Conservation (phyloP, 345 rosid genomes). For the Salix koriyanagi region DNA sequence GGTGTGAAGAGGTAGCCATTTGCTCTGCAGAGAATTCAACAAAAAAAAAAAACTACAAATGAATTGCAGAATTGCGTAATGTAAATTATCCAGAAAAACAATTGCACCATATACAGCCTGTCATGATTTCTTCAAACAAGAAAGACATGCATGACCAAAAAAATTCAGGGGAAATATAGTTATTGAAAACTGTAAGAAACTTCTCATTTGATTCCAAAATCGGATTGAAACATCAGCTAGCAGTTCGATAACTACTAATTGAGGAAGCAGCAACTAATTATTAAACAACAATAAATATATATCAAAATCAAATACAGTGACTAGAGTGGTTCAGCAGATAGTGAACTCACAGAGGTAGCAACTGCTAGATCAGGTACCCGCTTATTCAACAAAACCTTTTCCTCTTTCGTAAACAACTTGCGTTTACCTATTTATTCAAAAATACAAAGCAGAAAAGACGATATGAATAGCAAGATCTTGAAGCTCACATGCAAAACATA, state of each 20-base stretch:
- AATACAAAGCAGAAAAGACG: not conserved
- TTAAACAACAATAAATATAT: not conserved
- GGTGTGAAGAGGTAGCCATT: conserved; percentile 85
- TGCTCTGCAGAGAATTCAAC: conserved; percentile 16
- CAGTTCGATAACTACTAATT: not conserved
- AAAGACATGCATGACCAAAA: not conserved
- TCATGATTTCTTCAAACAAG: not conserved
- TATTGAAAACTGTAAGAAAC: not conserved
- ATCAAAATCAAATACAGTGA: not conserved
- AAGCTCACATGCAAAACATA: not conserved
- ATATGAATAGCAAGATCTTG: not conserved
- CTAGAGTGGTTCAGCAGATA: not conserved
- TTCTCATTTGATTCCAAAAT: not conserved
- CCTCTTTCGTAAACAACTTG: conserved; percentile 72
- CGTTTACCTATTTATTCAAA: conserved; percentile 43
- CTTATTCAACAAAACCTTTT: conserved; percentile 68
- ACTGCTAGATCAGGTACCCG: conserved; percentile 59
- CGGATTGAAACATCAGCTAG: not conserved
- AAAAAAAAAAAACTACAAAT: not conserved
- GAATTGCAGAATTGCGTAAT: not conserved
- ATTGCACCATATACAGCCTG: not conserved
- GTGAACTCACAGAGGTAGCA: conserved; percentile 73
- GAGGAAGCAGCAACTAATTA: not conserved
- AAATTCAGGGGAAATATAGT: not conserved
- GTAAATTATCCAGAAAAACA: not conserved